phyloP scores from a whole-genome alignment of 805 yeast genomes.

The Candida insectalens region DNA sequence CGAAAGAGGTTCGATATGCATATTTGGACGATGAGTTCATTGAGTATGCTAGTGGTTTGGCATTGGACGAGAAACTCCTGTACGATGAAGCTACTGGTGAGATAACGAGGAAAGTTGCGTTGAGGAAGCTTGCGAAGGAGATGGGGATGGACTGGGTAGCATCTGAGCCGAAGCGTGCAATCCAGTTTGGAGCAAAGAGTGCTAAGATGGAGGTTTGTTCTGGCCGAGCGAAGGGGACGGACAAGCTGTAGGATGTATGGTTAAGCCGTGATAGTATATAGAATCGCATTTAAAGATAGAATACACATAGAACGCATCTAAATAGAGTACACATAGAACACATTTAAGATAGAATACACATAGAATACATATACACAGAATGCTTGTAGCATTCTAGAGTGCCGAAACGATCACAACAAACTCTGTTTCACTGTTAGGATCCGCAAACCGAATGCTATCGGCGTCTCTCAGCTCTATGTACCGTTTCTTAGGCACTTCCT shows the following conservation, averaged over 20 bases:
- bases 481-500: constrained; percentile 14
- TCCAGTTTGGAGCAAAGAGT: constrained; percentile 92
- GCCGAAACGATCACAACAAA: not conserved
- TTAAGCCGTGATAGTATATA: not conserved
- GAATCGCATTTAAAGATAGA: not conserved
- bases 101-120: constrained; percentile 37
- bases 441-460: constrained; percentile 20
- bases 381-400: not conserved
- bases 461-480: constrained; percentile 17
- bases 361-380: not conserved
- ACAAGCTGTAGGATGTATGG: constrained; percentile 20
- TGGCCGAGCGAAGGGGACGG: constrained; percentile 72
- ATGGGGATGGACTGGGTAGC: constrained; percentile 39
- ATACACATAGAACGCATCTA: not conserved
- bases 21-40: constrained; percentile 62
- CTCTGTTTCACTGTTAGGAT: constrained; percentile 7
- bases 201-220: constrained; percentile 86
- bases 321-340: too few species aligned
- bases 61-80: constrained; percentile 35
- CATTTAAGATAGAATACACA: too few species aligned
- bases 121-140: constrained; percentile 52
- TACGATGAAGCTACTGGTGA: constrained; percentile 27
- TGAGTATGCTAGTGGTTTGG: constrained; percentile 32
- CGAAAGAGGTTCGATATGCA: constrained; percentile 85
- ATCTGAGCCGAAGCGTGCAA: constrained; percentile 82